Evolutionary conservation across 2,329 filamentous ascomycete genomes (phyloP).

Genomic region (Colletotrichum sidae): DNA sequence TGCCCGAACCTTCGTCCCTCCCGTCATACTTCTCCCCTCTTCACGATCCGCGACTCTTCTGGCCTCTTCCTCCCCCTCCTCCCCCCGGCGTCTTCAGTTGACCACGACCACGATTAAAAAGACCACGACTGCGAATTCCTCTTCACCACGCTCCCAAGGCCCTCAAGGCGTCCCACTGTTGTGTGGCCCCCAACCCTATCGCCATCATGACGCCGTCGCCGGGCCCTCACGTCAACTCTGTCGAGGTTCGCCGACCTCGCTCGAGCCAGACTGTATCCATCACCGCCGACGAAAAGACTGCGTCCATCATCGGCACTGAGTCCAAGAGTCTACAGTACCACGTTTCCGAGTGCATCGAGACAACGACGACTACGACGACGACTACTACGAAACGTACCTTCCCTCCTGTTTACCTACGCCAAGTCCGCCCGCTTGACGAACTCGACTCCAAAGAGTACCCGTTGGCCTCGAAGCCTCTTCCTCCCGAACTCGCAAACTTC

Average conservation of each 20-base stretch:
- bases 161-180: too few relatives aligned
- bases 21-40: background rate
- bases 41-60: constrained; percentile 6
- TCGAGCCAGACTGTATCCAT: constrained; percentile 58
- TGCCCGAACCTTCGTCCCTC: constrained; percentile 8
- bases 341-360: constrained; percentile 74
- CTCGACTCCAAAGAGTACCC: constrained; percentile 93
- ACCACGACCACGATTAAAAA: too few relatives aligned
- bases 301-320: constrained; percentile 46
- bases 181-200: constrained; percentile 1
- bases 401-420: constrained; percentile 83
- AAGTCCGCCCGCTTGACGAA: constrained; percentile 75
- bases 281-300: constrained; percentile 55
- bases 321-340: constrained; percentile 63
- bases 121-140: too few relatives aligned
- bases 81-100: too few relatives aligned
- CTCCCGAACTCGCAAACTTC: constrained; percentile 81
- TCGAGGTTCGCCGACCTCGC: constrained; percentile 46
- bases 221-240: constrained; percentile 39
- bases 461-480: constrained; percentile 84
- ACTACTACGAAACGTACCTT: constrained; percentile 89
- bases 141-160: too few relatives aligned
- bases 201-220: constrained; percentile 53
- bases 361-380: constrained; percentile 85
- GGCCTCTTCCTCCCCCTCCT: background rate